Evolutionary conservation across 2,329 filamentous ascomycete genomes (phyloP).

Genomic region (Neonectria faginata): DNA sequence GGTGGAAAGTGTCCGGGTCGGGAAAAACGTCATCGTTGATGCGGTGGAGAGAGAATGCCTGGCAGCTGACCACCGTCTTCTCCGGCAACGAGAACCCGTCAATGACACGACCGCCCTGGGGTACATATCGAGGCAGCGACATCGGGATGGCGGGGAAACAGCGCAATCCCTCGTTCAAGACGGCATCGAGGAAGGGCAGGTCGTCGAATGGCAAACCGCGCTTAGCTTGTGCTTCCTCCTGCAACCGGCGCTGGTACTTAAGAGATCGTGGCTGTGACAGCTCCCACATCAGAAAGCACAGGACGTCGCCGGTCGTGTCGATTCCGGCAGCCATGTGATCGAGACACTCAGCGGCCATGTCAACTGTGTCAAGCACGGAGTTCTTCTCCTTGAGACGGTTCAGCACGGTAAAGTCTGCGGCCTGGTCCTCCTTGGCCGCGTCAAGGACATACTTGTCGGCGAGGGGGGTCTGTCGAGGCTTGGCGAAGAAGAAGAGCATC

Average conservation of each 20-base stretch:
- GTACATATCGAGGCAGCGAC: slow-evolving; percentile 72
- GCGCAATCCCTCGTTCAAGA: slow-evolving; percentile 71
- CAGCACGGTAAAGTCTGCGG: slow-evolving; percentile 68
- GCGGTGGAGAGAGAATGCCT: slow-evolving; percentile 71
- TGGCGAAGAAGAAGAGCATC: slow-evolving; percentile 61
- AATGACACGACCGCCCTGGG: slow-evolving; percentile 64
- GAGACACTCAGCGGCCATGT: slow-evolving; percentile 75
- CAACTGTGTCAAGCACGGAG: slow-evolving; percentile 59
- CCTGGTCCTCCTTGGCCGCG: slow-evolving; percentile 58
- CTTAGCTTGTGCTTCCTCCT: slow-evolving; percentile 62
- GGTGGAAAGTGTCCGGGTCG: slow-evolving; percentile 80
- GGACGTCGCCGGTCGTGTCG: slow-evolving; percentile 76
- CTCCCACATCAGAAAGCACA: slow-evolving; percentile 79
- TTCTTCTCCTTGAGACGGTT: slow-evolving; percentile 67
- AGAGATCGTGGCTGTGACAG: slow-evolving; percentile 70
- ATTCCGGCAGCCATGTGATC: slow-evolving; percentile 80
- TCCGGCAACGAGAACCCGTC: slow-evolving; percentile 66
- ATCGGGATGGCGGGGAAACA: slow-evolving; percentile 75
- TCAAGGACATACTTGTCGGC: slow-evolving; percentile 70
- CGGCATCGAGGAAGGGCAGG: slow-evolving; percentile 70
- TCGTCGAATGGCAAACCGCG: slow-evolving; percentile 58
- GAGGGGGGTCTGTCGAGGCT: slow-evolving; percentile 68
- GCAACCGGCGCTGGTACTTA: slow-evolving; percentile 63
- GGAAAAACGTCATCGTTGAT: slow-evolving; percentile 77
- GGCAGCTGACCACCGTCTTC: slow-evolving; percentile 68